Evolutionary conservation across 2,329 filamentous ascomycete genomes (phyloP).

Genomic region (Elsinoe necatrix): DNA sequence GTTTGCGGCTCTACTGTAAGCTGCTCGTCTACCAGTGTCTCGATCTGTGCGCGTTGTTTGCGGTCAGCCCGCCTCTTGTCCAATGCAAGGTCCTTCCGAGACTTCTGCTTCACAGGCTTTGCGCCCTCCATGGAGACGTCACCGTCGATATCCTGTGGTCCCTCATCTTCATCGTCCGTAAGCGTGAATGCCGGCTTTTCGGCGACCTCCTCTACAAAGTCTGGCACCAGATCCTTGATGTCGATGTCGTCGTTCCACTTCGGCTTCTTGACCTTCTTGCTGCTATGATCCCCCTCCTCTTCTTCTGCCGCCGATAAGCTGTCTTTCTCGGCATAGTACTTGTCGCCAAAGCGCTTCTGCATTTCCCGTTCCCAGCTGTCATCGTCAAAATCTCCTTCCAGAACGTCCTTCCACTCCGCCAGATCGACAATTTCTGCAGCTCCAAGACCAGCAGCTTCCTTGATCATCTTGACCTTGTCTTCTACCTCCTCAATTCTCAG

Average conservation of each 20-base stretch:
- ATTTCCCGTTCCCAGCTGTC: conserved; percentile 87
- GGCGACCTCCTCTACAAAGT: conserved; percentile 62
- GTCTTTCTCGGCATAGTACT: conserved; percentile 72
- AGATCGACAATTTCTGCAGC: conserved; percentile 56
- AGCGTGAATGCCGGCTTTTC: conserved; percentile 47
- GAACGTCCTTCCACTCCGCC: conserved; percentile 73
- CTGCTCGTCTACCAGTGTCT: conserved; percentile 74
- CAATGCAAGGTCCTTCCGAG: conserved; percentile 42
- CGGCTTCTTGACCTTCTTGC: conserved; percentile 68
- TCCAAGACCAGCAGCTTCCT: conserved; percentile 72
- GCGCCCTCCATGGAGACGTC: conserved; percentile 35
- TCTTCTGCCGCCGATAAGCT: conserved; percentile 31
- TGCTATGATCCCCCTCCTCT: conserved; percentile 40
- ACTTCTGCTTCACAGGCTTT: conserved; percentile 24
- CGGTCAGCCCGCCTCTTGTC: conserved; percentile 64
- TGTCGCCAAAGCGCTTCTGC: conserved; percentile 76
- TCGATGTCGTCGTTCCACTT: conserved; percentile 97
- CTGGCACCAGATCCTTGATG: conserved; percentile 82
- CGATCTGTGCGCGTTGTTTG: conserved; percentile 72
- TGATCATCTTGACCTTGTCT: conserved; percentile 77
- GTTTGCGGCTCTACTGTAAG: conserved; percentile 59
- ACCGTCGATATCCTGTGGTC: conserved; percentile 31
- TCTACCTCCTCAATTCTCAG: conserved; percentile 88
- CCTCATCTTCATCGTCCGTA: conserved; percentile 45
- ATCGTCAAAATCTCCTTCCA: conserved; percentile 84